phyloP scores from a whole-genome alignment of 805 yeast genomes.

The Metschnikowia vanudenii region DNA sequence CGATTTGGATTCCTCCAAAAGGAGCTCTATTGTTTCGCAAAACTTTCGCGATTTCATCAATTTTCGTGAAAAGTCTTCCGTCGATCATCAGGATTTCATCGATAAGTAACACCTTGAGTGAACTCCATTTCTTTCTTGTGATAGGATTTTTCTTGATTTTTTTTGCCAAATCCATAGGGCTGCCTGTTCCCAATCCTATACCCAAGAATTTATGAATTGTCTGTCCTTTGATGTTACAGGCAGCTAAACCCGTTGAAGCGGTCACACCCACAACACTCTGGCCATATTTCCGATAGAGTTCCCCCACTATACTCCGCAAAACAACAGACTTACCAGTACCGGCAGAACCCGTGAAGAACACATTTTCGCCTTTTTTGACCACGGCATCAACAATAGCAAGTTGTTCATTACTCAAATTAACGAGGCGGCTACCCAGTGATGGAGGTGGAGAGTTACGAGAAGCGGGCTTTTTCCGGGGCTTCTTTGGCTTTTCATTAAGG shows the following conservation, averaged over 20 bases:
- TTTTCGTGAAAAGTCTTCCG: conserved; percentile 61
- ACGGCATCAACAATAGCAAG: conserved; percentile 48
- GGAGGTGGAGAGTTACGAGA: conserved; percentile 6
- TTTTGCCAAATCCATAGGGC: conserved; percentile 43
- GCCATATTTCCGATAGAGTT: conserved; percentile 46
- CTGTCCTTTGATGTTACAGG: conserved; percentile 76
- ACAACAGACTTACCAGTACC: conserved; percentile 97
- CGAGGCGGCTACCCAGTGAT: neutral
- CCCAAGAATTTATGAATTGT: conserved; percentile 79
- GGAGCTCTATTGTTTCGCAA: conserved; percentile 48
- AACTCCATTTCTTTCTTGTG: conserved; percentile 53
- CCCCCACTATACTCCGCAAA: conserved; percentile 60
- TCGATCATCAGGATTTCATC: conserved; percentile 85
- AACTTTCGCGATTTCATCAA: conserved; percentile 57
- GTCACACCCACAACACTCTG: conserved; percentile 60
- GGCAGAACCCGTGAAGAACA: conserved; percentile 96
- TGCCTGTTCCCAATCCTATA: conserved; percentile 67
- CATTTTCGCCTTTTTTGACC: conserved; percentile 55
- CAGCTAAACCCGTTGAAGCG: conserved; percentile 84
- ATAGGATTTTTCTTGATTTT: conserved; percentile 54
- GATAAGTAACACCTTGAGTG: conserved; percentile 57
- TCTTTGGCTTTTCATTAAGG: conserved; percentile 25
- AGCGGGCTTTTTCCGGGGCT: conserved; percentile 19
- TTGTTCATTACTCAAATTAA: conserved; percentile 43
- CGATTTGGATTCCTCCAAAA: conserved; percentile 78